A percentile compares a stretch with the other conserved stretches of the same genome.
phyloP scores from a whole-genome alignment of 805 yeast species.

The Lipomyces sp. region DNA sequence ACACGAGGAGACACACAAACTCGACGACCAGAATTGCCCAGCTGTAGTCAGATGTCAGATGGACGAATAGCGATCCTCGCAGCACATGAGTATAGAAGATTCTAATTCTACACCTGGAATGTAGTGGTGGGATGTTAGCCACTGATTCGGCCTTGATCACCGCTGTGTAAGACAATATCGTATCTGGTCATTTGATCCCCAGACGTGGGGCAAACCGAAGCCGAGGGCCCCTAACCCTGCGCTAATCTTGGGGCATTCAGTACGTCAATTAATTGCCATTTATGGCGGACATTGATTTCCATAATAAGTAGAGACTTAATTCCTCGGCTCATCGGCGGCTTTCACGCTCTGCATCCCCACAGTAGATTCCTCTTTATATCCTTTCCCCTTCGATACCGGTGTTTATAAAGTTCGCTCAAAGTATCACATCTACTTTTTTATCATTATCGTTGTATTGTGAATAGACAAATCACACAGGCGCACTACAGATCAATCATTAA shows the following conservation, averaged over 20 bases:
- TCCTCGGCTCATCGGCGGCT: conserved; percentile 1
- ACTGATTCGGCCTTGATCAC: neutral
- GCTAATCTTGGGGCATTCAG: neutral
- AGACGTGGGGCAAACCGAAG: neutral
- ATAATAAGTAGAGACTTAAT: neutral
- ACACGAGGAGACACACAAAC: no score
- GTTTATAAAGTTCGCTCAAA: neutral
- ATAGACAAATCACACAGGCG: no score
- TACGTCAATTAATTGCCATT: neutral
- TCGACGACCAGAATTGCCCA: no score
- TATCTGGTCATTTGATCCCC: neutral
- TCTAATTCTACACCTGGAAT: neutral
- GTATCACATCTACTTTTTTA: neutral
- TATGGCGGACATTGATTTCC: neutral
- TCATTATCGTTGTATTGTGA: neutral
- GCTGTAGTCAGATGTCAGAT: no score
- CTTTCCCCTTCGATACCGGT: neutral
- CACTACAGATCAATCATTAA: neutral
- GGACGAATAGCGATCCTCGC: no score
- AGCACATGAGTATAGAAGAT: no score
- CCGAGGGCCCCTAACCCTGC: neutral
- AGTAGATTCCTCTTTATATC: neutral
- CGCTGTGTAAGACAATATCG: neutral
- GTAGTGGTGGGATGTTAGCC: neutral
- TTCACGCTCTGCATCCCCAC: conserved; percentile 1